phyloP scores from a whole-genome alignment of 2,329 filamentous ascomycete species.

The Penicillium frequentans region DNA sequence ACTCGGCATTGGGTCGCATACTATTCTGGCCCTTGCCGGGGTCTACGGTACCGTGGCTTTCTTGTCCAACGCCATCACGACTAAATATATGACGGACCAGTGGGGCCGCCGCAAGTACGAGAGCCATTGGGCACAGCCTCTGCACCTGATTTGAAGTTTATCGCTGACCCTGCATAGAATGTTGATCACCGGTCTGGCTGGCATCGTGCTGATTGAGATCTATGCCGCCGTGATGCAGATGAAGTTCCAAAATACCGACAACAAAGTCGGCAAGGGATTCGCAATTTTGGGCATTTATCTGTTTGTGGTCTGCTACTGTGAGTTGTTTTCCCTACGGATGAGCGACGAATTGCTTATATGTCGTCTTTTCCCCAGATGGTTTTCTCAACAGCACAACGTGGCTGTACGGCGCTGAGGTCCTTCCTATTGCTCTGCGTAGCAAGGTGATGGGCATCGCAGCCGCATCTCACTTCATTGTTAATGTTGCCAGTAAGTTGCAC shows the following conservation, averaged over 20 bases:
- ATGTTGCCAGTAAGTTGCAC: conserved; percentile 45
- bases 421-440: conserved; percentile 54
- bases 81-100: conserved; percentile 55
- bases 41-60: conserved; percentile 58
- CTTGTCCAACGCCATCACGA: conserved; percentile 52
- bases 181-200: conserved; percentile 54
- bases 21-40: conserved; percentile 55
- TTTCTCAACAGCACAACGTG: conserved; percentile 58
- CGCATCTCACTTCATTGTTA: conserved; percentile 56
- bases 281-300: conserved; percentile 61
- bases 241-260: conserved; percentile 56
- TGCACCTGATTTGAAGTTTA: neutral
- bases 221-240: conserved; percentile 61
- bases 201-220: conserved; percentile 58
- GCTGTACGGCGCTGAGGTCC: conserved; percentile 57
- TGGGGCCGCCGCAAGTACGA: conserved; percentile 58
- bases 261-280: conserved; percentile 59
- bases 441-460: conserved; percentile 58
- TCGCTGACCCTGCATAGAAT: conserved; percentile 42
- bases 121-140: neutral
- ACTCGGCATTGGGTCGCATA: conserved; percentile 51
- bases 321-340: conserved; percentile 16
- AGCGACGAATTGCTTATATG: neutral
- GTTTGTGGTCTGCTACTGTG: conserved; percentile 58
- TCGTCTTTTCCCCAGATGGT: conserved; percentile 35